These are phyloP conservation scores for Aspergillus fumigatiaffinis DNA, from an alignment of 2,329 filamentous ascomycete species.

Conservation along the genomic window DNA sequence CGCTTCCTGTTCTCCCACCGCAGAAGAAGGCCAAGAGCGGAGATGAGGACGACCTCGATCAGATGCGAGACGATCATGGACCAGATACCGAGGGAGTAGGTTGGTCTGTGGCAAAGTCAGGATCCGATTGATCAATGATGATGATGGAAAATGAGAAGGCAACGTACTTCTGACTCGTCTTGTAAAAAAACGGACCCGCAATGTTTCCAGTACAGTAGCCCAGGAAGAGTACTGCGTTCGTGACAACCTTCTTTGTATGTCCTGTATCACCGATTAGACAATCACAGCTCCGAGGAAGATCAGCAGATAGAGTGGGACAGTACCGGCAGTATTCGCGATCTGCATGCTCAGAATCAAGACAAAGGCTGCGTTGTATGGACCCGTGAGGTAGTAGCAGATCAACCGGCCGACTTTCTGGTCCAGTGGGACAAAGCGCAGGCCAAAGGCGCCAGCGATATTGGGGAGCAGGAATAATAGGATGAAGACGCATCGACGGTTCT, in stretches of 20 bases:
- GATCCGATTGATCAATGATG: not conserved
- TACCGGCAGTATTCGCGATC: conserved; percentile 43
- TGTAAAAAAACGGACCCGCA: conserved; percentile 61
- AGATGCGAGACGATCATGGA: conserved; percentile 55
- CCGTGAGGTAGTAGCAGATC: conserved; percentile 57
- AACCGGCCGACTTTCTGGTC: conserved; percentile 52
- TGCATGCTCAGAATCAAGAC: conserved; percentile 48
- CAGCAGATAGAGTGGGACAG: not conserved
- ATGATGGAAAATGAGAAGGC: not conserved
- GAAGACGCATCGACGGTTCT: conserved; percentile 50
- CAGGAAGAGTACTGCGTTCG: conserved; percentile 59
- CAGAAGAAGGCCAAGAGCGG: conserved; percentile 45
- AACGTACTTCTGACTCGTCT: conserved; percentile 45
- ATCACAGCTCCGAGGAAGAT: not conserved
- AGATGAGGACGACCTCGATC: conserved; percentile 48
- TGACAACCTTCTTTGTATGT: conserved; percentile 62
- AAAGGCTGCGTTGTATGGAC: conserved; percentile 53
- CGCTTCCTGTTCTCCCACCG: conserved; percentile 48
- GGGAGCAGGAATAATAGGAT: conserved; percentile 56
- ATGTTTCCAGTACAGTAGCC: conserved; percentile 61
- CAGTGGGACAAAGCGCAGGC: conserved; percentile 51
- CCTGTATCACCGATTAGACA: conserved; percentile 33
- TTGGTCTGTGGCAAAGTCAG: conserved; percentile 31
- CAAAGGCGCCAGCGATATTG: conserved; percentile 57
- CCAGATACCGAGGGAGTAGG: conserved; percentile 52